A percentile compares a stretch with the other conserved stretches of the same genome.
These are phyloP conservation scores for Marchantia paleacea DNA, from an alignment of 225 moss, liverwort and hornwort species.

Conservation along the genomic window DNA sequence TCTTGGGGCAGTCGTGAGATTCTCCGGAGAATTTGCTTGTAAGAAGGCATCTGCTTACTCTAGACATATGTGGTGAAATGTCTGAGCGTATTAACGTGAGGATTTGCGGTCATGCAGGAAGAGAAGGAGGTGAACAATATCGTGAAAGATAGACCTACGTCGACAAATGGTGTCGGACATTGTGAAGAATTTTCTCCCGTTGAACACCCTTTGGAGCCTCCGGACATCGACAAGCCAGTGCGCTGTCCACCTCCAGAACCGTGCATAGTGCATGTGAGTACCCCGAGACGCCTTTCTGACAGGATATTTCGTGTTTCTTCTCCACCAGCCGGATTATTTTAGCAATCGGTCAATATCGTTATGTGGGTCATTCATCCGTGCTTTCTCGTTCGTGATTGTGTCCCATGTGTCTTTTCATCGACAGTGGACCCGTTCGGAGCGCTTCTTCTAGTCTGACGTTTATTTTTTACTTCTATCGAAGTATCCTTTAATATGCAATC, in stretches of 20 bases:
- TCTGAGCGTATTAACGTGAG: neutral
- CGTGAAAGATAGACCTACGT: constrained; percentile 23
- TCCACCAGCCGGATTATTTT: neutral
- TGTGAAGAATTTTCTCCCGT: constrained; percentile 44
- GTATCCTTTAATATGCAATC: no score
- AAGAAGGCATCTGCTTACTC: neutral
- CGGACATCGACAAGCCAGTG: constrained; percentile 44
- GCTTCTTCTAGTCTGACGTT: no score
- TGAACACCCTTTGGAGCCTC: constrained; percentile 46
- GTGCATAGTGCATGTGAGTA: constrained; percentile 45
- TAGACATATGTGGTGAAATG: neutral
- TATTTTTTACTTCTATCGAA: no score
- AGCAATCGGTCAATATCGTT: neutral
- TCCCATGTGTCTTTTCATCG: neutral
- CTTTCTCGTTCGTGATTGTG: neutral
- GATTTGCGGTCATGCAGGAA: constrained; percentile 25
- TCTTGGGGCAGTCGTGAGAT: neutral
- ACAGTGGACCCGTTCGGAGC: neutral
- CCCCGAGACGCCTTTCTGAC: neutral
- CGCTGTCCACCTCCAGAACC: constrained; percentile 51
- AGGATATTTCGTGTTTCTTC: neutral
- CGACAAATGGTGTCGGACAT: constrained; percentile 33
- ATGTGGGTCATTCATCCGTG: neutral
- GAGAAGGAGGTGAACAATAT: constrained; percentile 34
- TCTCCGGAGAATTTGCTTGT: neutral